phyloP scores from a whole-genome alignment of 2,329 filamentous ascomycete species.

The Aspergillus udagawae region DNA sequence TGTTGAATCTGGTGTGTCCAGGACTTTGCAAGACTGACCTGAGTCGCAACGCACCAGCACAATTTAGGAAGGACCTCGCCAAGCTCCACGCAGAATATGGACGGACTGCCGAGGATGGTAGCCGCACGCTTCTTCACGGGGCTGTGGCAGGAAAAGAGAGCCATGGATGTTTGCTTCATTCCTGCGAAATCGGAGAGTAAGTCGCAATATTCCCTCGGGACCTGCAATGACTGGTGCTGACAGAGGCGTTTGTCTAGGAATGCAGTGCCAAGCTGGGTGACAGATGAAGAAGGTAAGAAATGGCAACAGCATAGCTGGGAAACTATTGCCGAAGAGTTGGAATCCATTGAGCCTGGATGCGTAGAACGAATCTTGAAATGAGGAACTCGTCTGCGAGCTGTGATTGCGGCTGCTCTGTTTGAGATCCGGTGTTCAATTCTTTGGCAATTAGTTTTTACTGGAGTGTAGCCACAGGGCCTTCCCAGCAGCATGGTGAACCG shows the following conservation, averaged over 20 bases:
- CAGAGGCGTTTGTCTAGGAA: background rate
- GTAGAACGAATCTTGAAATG: background rate
- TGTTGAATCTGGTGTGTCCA: conserved; percentile 32
- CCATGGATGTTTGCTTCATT: conserved; percentile 16
- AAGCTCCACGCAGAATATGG: conserved; percentile 7
- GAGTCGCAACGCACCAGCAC: conserved; percentile 20
- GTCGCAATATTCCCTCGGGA: background rate
- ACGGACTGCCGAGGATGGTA: conserved; percentile 27
- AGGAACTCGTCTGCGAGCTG: background rate
- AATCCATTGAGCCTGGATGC: background rate
- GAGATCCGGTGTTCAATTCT: background rate
- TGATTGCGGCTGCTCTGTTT: background rate
- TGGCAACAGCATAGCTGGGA: background rate
- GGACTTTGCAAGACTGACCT: conserved; percentile 27
- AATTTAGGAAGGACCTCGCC: conserved; percentile 18
- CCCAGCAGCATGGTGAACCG: background rate
- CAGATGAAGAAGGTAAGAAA: background rate
- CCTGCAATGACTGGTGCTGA: background rate
- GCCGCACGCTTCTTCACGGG: conserved; percentile 28
- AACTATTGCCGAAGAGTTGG: background rate
- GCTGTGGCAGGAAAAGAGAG: conserved; percentile 22
- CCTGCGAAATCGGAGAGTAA: background rate
- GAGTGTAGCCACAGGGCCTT: background rate
- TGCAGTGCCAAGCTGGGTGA: background rate
- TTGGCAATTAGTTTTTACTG: background rate